Percentiles rank a stretch among this genome's conserved stretches.
These are phyloP conservation scores for Polyporus tsugae DNA, from an alignment of 1,284 basidiomycete species.

Conservation along the genomic window DNA sequence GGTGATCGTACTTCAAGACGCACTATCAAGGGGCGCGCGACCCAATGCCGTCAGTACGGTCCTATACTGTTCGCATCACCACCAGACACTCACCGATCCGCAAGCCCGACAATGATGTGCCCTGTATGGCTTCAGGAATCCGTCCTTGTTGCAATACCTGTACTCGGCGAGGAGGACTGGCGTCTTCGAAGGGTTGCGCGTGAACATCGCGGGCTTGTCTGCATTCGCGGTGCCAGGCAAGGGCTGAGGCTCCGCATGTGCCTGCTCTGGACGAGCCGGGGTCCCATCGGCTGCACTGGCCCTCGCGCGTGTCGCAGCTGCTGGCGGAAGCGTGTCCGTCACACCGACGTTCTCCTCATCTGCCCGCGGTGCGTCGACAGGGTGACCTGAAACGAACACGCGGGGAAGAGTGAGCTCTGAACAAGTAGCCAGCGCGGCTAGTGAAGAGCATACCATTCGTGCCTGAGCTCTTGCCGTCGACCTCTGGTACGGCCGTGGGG, in stretches of 20 bases:
- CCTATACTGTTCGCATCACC: background rate
- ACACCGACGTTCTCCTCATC: conserved; percentile 36
- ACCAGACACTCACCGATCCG: conserved; percentile 59
- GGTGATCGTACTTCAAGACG: conserved; percentile 80
- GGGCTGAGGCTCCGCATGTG: conserved; percentile 18
- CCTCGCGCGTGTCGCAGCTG: conserved; percentile 32
- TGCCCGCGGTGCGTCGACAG: background rate
- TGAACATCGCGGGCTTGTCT: conserved; percentile 36
- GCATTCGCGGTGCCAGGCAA: conserved; percentile 15
- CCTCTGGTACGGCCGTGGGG: background rate
- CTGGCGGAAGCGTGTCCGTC: conserved; percentile 38
- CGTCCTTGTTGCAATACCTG: conserved; percentile 66
- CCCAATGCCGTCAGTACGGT: background rate
- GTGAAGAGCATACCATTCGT: conserved; percentile 15
- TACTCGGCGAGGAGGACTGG: conserved; percentile 63
- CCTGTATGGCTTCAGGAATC: conserved; percentile 71
- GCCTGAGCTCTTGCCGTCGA: background rate
- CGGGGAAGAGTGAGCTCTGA: background rate
- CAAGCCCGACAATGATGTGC: conserved; percentile 82
- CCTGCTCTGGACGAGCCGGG: conserved; percentile 8
- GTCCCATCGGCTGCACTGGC: conserved; percentile 12
- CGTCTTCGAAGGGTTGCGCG: conserved; percentile 52
- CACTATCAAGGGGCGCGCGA: conserved; percentile 52
- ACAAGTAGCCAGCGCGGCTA: too few relatives aligned
- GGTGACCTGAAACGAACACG: conserved; percentile 8